Percentiles rank a stretch among this genome's conserved stretches.
phyloP scores from a whole-genome alignment of 148 eudicot species.

The Fagopyrum homotropicum region DNA sequence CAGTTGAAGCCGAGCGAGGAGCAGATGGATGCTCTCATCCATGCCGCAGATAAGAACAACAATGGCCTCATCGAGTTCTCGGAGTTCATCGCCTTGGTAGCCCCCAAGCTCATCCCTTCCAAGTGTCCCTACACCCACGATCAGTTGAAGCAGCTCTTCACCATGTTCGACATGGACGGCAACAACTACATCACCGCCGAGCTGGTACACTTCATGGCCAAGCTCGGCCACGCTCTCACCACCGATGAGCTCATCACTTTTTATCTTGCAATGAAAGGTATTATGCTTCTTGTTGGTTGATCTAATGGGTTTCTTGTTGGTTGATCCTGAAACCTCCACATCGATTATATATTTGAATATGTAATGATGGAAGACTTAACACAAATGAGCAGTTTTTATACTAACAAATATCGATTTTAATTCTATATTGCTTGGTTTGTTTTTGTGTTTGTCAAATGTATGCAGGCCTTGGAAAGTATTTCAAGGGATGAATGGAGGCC shows the following conservation, averaged over 20 bases:
- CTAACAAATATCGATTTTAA: no score
- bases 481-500: no score
- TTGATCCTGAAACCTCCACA: no score
- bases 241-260: slow-evolving; percentile 47
- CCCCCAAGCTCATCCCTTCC: slow-evolving; percentile 43
- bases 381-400: no score
- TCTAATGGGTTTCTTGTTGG: no score
- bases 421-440: no score
- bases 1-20: slow-evolving; percentile 54
- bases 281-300: slow-evolving; percentile 35
- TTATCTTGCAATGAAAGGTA: slow-evolving; percentile 92
- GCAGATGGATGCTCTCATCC: slow-evolving; percentile 32
- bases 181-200: slow-evolving; percentile 39
- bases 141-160: slow-evolving; percentile 28
- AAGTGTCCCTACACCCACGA: slow-evolving; percentile 41
- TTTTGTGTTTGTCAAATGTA: no score
- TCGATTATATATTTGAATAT: no score
- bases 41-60: slow-evolving; percentile 41
- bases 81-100: slow-evolving; percentile 35
- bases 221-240: slow-evolving; percentile 38
- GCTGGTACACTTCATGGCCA: slow-evolving; percentile 43
- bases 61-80: slow-evolving; percentile 45
- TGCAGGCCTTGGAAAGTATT: no score
- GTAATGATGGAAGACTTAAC: no score
- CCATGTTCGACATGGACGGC: slow-evolving; percentile 38